These are phyloP conservation scores for Tillandsia fasciculata DNA, from an alignment of 176 grass and related monocot genomes.

Conservation along the genomic window DNA sequence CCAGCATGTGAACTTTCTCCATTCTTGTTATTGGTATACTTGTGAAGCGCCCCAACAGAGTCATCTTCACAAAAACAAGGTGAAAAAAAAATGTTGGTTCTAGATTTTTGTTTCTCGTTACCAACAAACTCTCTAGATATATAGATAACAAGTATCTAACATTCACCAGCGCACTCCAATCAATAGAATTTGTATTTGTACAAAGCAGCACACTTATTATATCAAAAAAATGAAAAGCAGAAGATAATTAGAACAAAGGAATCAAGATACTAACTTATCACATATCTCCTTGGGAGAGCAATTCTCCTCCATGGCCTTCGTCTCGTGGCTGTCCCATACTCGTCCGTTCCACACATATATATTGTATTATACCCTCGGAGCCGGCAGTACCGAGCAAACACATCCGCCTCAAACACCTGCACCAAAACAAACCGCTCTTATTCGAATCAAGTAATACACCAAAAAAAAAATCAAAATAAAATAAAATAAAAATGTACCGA, in stretches of 20 bases:
- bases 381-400: constrained; percentile 88
- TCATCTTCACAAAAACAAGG: too few relatives aligned
- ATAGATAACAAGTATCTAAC: too few relatives aligned
- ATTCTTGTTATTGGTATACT: too few relatives aligned
- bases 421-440: neutral
- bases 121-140: too few relatives aligned
- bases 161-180: too few relatives aligned
- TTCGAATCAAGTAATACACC: constrained; percentile 1
- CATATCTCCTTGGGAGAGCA: constrained; percentile 93
- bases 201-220: neutral
- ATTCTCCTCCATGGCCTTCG: constrained; percentile 97
- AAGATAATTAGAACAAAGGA: neutral
- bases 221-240: neutral
- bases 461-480: neutral
- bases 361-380: constrained; percentile 79
- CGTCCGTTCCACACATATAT: constrained; percentile 94
- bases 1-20: too few relatives aligned
- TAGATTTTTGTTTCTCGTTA: too few relatives aligned
- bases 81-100: too few relatives aligned
- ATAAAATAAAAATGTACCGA: neutral
- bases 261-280: constrained; percentile 51
- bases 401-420: constrained; percentile 94
- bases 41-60: too few relatives aligned
- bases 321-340: constrained; percentile 98
- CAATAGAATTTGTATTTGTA: too few relatives aligned